These are phyloP conservation scores for Teunomyces panamensis DNA, from an alignment of 805 yeast species.

Conservation along the genomic window DNA sequence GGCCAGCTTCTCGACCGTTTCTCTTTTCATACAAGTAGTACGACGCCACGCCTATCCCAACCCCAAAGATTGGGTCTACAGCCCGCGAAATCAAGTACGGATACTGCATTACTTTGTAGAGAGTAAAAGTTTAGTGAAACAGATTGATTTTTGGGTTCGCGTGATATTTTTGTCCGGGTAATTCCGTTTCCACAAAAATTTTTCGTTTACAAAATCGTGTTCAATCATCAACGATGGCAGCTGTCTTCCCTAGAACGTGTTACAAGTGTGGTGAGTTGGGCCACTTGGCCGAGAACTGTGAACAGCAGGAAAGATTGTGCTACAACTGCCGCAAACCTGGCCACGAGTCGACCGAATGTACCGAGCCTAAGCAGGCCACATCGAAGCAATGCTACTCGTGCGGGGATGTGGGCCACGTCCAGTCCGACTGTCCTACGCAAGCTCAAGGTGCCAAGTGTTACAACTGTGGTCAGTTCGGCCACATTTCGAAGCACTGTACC, in stretches of 20 bases:
- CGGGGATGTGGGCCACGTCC: constrained; percentile 87
- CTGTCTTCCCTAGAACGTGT: constrained; percentile 69
- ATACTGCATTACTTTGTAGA: constrained; percentile 25
- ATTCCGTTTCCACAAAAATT: not conserved
- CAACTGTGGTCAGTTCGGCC: constrained; percentile 76
- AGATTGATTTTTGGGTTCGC: no score
- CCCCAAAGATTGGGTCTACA: constrained; percentile 64
- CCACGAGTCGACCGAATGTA: constrained; percentile 86
- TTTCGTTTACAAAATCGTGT: not conserved
- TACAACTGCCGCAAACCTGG: constrained; percentile 91
- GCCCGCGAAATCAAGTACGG: constrained; percentile 52
- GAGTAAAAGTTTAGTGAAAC: not conserved
- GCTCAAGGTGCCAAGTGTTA: constrained; percentile 73
- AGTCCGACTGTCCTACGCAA: constrained; percentile 74
- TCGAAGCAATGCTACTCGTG: constrained; percentile 92
- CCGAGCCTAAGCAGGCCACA: constrained; percentile 80
- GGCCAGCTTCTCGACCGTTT: constrained; percentile 57
- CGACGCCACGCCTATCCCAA: constrained; percentile 59
- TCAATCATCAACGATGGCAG: constrained; percentile 26
- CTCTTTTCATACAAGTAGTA: constrained; percentile 63
- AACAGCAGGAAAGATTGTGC: constrained; percentile 80
- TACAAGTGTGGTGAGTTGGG: constrained; percentile 92
- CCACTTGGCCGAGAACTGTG: constrained; percentile 85
- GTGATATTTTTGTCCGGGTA: not conserved
- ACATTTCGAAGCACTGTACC: constrained; percentile 75